Evolutionary conservation across 2,329 filamentous ascomycete genomes (phyloP).

Genomic region (Colletotrichum spaethianum): DNA sequence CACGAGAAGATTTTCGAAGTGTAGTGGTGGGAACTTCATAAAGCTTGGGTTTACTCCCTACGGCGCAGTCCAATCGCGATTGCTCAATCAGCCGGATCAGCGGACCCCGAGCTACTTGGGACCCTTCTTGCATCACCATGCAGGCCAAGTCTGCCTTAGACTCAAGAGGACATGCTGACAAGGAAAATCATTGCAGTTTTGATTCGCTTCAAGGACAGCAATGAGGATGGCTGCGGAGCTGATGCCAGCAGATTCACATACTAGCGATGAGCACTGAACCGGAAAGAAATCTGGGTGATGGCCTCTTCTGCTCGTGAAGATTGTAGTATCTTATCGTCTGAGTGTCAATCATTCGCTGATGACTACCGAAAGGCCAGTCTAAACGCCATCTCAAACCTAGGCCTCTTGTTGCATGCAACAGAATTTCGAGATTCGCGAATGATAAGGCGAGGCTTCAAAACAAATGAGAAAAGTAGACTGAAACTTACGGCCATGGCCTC

Average conservation of each 20-base stretch:
- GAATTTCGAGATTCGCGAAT: too few species aligned
- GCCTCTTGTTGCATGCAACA: neutral
- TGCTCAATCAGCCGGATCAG: conserved; percentile 16
- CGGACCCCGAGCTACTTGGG: conserved; percentile 3
- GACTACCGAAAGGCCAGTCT: too few species aligned
- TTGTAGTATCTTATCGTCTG: too few species aligned
- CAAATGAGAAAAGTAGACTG: neutral
- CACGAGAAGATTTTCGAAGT: neutral
- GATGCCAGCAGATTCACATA: too few species aligned
- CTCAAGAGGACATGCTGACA: fast-evolving
- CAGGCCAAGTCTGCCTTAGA: neutral
- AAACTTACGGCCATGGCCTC: too few species aligned
- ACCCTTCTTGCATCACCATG: conserved; percentile 39
- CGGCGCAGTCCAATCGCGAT: conserved; percentile 33
- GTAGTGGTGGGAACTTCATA: conserved; percentile 14
- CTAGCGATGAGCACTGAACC: too few species aligned
- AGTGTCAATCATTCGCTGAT: too few species aligned
- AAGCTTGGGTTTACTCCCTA: neutral
- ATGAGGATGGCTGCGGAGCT: neutral
- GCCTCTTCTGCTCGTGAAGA: too few species aligned
- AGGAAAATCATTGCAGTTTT: neutral
- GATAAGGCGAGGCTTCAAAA: too few species aligned
- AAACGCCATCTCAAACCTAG: too few species aligned
- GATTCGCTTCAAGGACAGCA: neutral
- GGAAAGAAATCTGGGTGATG: neutral